phyloP scores from a whole-genome alignment of 345 rosid species.

The Lagerstroemia speciosa region DNA sequence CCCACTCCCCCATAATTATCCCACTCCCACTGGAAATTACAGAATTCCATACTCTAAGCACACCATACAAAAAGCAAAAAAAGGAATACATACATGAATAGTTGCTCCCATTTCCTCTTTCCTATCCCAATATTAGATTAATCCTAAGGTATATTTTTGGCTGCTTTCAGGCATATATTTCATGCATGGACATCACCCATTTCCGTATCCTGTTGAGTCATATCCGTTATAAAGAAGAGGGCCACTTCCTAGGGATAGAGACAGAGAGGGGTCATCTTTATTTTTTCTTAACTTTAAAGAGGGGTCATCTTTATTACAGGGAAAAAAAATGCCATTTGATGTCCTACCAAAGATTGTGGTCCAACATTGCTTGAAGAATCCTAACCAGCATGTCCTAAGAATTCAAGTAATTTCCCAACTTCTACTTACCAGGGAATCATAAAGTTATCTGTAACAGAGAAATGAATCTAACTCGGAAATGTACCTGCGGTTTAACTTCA shows the following conservation, averaged over 20 bases:
- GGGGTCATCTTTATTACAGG: background rate
- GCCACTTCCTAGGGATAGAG: background rate
- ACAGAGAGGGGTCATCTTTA: background rate
- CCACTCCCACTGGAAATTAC: too few species aligned
- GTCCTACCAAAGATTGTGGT: background rate
- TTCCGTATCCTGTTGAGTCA: background rate
- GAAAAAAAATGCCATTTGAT: background rate
- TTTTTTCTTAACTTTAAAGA: too few species aligned
- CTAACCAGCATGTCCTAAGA: background rate
- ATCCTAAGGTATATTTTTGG: background rate
- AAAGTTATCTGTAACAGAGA: background rate
- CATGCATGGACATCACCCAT: background rate
- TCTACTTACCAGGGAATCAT: background rate
- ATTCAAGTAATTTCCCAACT: background rate
- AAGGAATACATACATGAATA: background rate
- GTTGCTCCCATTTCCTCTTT: background rate
- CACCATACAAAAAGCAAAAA: background rate
- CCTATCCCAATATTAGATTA: background rate
- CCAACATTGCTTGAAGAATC: background rate
- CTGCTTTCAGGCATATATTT: background rate
- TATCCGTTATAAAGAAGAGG: slow-evolving; percentile 4
- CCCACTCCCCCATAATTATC: background rate
- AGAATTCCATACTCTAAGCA: background rate
- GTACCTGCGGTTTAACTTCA: slow-evolving; percentile 77
- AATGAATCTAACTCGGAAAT: background rate